These are phyloP conservation scores for Backusella tuberculispora DNA, from an alignment of 192 early-diverging fungal species.

Conservation along the genomic window DNA sequence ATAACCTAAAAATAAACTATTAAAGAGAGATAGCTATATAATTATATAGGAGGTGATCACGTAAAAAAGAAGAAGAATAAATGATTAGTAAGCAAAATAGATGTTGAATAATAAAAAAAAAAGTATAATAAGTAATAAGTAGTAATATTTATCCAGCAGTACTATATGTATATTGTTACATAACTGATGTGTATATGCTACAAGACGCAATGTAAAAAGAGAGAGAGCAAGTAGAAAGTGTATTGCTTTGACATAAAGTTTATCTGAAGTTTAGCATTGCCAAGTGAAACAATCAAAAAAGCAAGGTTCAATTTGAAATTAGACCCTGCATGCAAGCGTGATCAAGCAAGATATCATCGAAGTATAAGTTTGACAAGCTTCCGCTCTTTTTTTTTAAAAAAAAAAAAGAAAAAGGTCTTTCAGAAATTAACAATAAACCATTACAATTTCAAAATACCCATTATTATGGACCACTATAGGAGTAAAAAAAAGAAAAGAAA, in stretches of 20 bases:
- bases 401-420: neutral
- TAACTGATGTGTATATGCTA: too few relatives aligned
- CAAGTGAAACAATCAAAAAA: neutral
- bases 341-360: neutral
- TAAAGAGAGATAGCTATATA: neutral
- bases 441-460: neutral
- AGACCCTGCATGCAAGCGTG: neutral
- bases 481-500: neutral
- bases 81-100: too few relatives aligned
- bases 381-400: neutral
- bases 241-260: neutral
- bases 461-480: neutral
- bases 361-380: neutral
- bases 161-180: too few relatives aligned
- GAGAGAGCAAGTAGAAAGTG: neutral
- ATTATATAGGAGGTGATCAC: neutral
- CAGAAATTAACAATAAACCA: neutral
- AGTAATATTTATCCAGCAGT: too few relatives aligned
- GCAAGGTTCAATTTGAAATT: constrained; percentile 7
- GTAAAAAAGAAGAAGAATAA: too few relatives aligned
- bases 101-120: too few relatives aligned
- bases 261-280: constrained; percentile 6
- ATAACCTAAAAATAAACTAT: neutral
- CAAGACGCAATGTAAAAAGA: neutral
- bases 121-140: too few relatives aligned